Evolutionary conservation across 2,329 filamentous ascomycete genomes (phyloP).

Genomic region (Venturiaceae sp.): DNA sequence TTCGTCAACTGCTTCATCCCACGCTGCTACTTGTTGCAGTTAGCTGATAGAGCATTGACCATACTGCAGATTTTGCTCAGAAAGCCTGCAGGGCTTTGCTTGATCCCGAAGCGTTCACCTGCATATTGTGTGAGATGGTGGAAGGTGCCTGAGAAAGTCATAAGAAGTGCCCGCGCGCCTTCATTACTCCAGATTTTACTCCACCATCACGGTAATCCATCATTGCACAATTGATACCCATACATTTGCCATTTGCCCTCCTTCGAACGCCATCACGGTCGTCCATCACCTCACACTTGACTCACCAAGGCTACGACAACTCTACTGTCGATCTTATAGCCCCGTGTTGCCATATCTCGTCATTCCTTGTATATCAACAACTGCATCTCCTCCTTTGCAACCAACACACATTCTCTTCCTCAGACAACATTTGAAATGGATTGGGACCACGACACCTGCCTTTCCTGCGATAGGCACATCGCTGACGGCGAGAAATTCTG

Average conservation of each 20-base stretch:
- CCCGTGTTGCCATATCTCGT: not conserved
- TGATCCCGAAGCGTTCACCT: not conserved
- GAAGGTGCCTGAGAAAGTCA: constrained; percentile 1
- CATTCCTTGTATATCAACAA: constrained; percentile 1
- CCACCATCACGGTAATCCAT: not conserved
- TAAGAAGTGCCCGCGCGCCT: not conserved
- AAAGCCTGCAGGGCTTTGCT: constrained; percentile 1
- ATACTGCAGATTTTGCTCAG: too few relatives aligned
- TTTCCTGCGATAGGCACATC: constrained; percentile 86
- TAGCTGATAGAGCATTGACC: not conserved
- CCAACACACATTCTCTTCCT: not conserved
- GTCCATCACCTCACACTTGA: not conserved
- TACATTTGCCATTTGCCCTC: not conserved
- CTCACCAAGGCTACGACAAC: not conserved
- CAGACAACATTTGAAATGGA: constrained; percentile 26
- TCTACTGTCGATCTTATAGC: not conserved
- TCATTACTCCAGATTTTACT: not conserved
- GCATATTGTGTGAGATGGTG: not conserved
- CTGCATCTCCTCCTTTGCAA: not conserved
- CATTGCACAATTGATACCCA: not conserved
- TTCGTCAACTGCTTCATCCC: not conserved
- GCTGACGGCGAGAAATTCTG: constrained; percentile 71
- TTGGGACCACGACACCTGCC: constrained; percentile 89
- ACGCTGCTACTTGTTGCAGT: not conserved
- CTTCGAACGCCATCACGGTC: not conserved